phyloP scores from a whole-genome alignment of 2,329 filamentous ascomycete species.

The Trichoderma asperellum region DNA sequence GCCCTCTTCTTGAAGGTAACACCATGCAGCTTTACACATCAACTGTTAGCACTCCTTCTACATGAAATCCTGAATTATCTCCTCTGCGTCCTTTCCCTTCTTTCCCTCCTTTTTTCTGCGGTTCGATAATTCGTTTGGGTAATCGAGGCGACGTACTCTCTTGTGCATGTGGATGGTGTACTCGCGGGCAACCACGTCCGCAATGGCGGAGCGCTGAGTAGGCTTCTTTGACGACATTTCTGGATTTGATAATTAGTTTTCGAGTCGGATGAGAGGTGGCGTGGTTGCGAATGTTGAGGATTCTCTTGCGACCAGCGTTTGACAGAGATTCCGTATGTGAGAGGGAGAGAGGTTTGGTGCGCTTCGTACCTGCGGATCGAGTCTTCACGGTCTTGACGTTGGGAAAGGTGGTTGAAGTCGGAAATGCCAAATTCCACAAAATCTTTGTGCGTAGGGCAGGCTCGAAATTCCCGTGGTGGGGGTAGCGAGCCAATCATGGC shows the following conservation, averaged over 20 bases:
- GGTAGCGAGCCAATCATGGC: constrained; percentile 45
- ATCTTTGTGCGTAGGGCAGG: constrained; percentile 50
- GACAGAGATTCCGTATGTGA: constrained; percentile 26
- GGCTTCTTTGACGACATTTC: constrained; percentile 52
- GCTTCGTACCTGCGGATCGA: constrained; percentile 49
- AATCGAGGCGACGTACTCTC: constrained; percentile 56
- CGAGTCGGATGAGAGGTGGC: constrained; percentile 8
- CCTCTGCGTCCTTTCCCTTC: not conserved
- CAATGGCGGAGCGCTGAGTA: constrained; percentile 84
- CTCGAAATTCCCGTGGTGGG: constrained; percentile 42
- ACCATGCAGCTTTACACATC: constrained; percentile 77
- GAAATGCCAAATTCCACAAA: constrained; percentile 46
- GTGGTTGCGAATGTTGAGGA: not conserved
- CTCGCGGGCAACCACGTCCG: constrained; percentile 98
- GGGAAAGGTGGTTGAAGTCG: constrained; percentile 44
- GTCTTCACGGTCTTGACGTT: constrained; percentile 46
- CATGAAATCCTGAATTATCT: not conserved
- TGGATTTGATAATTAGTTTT: constrained; percentile 39
- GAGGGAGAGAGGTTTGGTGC: constrained; percentile 29
- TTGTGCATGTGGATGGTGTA: constrained; percentile 99
- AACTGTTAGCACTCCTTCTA: constrained; percentile 23
- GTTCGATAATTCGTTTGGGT: constrained; percentile 17
- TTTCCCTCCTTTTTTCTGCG: not conserved
- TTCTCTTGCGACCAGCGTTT: constrained; percentile 18
- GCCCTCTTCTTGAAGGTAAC: constrained; percentile 99